phyloP scores from a whole-genome alignment of 208 protist species.

The Wallacemonas rigidus region DNA sequence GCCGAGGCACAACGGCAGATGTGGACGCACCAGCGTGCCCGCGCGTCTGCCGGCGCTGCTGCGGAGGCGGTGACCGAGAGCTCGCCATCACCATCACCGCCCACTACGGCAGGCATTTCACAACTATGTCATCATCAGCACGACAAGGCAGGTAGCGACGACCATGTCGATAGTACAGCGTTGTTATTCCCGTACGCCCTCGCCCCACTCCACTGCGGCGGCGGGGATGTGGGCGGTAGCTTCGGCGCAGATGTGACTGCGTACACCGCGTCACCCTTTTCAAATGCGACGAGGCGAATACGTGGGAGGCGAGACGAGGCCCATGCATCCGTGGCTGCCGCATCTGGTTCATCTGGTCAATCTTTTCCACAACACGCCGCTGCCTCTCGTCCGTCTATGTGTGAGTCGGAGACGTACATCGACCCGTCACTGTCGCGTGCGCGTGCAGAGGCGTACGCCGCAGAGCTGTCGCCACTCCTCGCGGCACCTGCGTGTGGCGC shows the following conservation, averaged over 20 bases:
- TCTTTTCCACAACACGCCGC: background rate
- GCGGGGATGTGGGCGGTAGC: background rate
- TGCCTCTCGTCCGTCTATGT: too few species aligned
- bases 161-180: background rate
- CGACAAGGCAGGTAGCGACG: background rate
- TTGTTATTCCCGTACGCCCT: background rate
- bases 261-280: too few species aligned
- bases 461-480: background rate
- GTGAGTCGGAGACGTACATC: too few species aligned
- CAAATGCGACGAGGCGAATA: too few species aligned
- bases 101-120: too few species aligned
- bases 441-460: background rate
- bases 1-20: slow-evolving; percentile 8
- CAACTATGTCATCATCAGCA: too few species aligned
- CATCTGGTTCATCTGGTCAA: too few species aligned
- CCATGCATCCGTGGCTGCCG: too few species aligned
- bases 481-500: background rate
- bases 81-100: too few species aligned
- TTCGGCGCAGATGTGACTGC: too few species aligned
- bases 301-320: too few species aligned
- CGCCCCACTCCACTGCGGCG: background rate
- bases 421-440: background rate
- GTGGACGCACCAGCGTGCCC: background rate
- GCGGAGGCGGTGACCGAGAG: too few species aligned
- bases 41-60: background rate